Base-by-base conservation (phyloP, 768 basidiomycete genomes). In the Galerina marginata region DNA sequence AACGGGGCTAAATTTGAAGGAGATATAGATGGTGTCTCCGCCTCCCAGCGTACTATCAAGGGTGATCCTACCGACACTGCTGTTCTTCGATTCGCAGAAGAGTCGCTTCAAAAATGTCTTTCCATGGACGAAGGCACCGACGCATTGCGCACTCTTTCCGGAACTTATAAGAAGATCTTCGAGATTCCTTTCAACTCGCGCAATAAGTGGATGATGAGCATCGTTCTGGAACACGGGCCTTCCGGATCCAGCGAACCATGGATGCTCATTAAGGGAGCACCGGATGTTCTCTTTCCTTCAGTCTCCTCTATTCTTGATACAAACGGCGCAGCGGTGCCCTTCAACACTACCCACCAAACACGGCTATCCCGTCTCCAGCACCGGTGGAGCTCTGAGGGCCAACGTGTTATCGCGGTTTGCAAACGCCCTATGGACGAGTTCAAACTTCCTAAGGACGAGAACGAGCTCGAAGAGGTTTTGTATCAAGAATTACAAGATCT, bases 151-250 rank as follows among this genome's bases (percentile, higher is more conserved):
- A 50, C 66, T 1, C 29, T 74, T 29, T 62, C 68, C 3, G 54
- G 52, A 0, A 58, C 64, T 0, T 71, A 71, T 40, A 61, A 52
- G 48, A 70, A 72, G 56, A 57, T 72, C 4, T 78, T 75, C 48
- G 75, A 76, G 57, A 74, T 80, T 20, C 79, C 76, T 1, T 80
- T 80, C 70, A 80, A 81, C 51, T 85, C 82, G 10, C 79, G 78
- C 65, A 83, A 84, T 64, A 88, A 87, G 67, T 86, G 79, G 79
- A 86, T 86, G 81, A 74, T 86, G 49, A 82, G 79, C 52, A 72
- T 83, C 54, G 64, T 77, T 25, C 67, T 64, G 46, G 64, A 63
- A 9, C 25, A 39, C 11, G 46, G 9, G 9, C 10, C 23, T 2
- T 29, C 46, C 10, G 59, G 56, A 9, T 48, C 50, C 20, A 63